These are phyloP conservation scores for Usnea hakonensis DNA, from an alignment of 495 filamentous ascomycete species.

Conservation along the genomic window DNA sequence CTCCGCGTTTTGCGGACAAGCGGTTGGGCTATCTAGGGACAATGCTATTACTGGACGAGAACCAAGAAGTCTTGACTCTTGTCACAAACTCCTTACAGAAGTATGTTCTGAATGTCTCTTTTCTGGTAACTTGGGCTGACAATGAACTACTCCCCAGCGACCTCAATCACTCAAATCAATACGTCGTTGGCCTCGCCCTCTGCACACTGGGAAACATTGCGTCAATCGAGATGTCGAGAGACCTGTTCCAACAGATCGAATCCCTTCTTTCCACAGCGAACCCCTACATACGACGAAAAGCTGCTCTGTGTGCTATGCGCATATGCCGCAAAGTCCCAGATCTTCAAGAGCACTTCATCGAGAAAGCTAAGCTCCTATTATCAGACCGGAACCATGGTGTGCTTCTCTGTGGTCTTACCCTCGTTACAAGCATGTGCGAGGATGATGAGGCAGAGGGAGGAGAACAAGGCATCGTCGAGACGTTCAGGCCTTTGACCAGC, in stretches of 20 bases:
- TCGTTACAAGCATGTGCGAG: conserved; percentile 88
- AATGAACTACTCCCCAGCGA: conserved; percentile 49
- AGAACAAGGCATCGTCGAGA: conserved; percentile 77
- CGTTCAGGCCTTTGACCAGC: conserved; percentile 73
- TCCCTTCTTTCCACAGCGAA: conserved; percentile 82
- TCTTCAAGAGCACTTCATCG: conserved; percentile 91
- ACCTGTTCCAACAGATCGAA: conserved; percentile 93
- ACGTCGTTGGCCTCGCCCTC: conserved; percentile 91
- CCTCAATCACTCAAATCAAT: conserved; percentile 94
- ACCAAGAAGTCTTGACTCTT: conserved; percentile 92
- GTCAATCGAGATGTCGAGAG: conserved; percentile 96
- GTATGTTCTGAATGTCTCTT: conserved; percentile 40
- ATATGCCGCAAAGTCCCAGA: conserved; percentile 98
- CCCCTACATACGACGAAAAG: conserved; percentile 94
- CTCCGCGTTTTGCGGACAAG: conserved; percentile 96
- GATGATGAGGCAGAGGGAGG: conserved; percentile 84
- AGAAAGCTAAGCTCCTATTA: conserved; percentile 83
- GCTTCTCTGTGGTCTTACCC: conserved; percentile 79
- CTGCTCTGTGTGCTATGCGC: conserved; percentile 98
- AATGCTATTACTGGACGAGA: conserved; percentile 93
- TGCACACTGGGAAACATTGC: conserved; percentile 96
- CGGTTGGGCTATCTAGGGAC: conserved; percentile 92
- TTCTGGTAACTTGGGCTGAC: not conserved
- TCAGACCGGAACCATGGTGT: conserved; percentile 93
- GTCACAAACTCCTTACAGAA: conserved; percentile 98